Evolutionary conservation across 1,139 yeast species (phyloP).

Genomic region (Diutina catenulata): DNA sequence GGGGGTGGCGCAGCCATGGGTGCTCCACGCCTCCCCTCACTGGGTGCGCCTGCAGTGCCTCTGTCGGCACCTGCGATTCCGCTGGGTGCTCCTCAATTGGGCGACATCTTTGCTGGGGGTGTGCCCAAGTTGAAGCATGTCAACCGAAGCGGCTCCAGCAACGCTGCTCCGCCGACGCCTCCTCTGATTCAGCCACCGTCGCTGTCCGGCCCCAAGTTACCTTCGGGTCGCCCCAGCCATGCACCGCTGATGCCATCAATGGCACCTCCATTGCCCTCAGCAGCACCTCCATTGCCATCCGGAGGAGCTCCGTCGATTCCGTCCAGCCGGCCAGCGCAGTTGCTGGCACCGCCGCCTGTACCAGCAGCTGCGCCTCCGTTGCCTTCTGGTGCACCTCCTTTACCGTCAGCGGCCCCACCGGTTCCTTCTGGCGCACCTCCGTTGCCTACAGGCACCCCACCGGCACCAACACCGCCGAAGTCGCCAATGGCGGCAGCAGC

Average conservation of each 20-base stretch:
- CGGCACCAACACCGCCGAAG: slow-evolving; percentile 8
- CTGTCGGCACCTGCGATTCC: slow-evolving; percentile 10
- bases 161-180: background rate
- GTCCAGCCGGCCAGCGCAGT: background rate
- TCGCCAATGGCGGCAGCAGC: slow-evolving; percentile 8
- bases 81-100: slow-evolving; percentile 14
- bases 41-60: slow-evolving; percentile 25
- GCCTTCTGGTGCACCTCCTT: slow-evolving; percentile 13
- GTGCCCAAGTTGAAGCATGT: slow-evolving; percentile 57
- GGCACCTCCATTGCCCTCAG: background rate
- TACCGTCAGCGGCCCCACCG: slow-evolving; percentile 7
- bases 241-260: background rate
- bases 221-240: too few relatives aligned
- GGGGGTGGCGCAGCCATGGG: slow-evolving; percentile 5
- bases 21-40: slow-evolving; percentile 28
- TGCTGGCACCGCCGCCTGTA: slow-evolving; percentile 18
- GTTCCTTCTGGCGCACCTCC: slow-evolving; percentile 9
- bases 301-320: background rate
- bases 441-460: slow-evolving; percentile 2
- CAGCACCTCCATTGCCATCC: background rate
- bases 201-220: too few relatives aligned
- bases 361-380: slow-evolving; percentile 29
- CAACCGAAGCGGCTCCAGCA: background rate
- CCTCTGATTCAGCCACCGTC: too few relatives aligned
- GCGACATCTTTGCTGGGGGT: slow-evolving; percentile 50